Base-by-base conservation (phyloP, 164 flowering plant species). In the Protea cynaroides region DNA sequence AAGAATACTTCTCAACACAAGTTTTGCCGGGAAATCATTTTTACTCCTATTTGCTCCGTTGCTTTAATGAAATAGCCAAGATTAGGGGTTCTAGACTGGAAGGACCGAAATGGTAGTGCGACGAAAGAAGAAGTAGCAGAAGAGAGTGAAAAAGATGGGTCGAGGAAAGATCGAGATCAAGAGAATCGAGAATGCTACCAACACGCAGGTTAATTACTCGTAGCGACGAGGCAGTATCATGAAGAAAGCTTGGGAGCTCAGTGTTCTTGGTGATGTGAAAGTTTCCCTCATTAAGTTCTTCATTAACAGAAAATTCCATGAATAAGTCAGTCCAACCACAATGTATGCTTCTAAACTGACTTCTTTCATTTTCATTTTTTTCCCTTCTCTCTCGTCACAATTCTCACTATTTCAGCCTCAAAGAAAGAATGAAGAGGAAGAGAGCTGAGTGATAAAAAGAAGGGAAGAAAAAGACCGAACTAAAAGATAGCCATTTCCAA, bases 101-200 rank as follows among this genome's bases (percentile, higher is more conserved):
- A 29, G 34, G 5, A 29, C 34, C 34, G 34, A 29, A 29, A 5
- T 29, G 5, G 34, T n/a, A n/a, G n/a, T n/a, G n/a, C n/a, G n/a
- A n/a, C n/a, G n/a, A n/a, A 12, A 8, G 0, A 12, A 40, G 46
- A 12, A 12, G 46, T 1, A 40, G n/a, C n/a, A n/a, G n/a, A n/a
- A n/a, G n/a, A 40, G 46, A 40, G 46, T 2, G 34, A 29, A 29
- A n/a, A 10, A 40, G 46, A 40, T 40, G 46, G 25, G 59, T 25
- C 59, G 89, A 21, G 86, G 89, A 23, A 83, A 84, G 81, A 81
- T 83, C 69, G 78, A 83, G 81, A 83, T 84, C 72, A 79, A 72
- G 81, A 76, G 56, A 69, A 84, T 84, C 8, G 85, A 83, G 75
- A 83, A 81, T 78, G 4, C 76, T 18, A 82, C 83, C 7, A 79